phyloP scores from a whole-genome alignment of 805 yeast species.

The Yarrowia sp. region DNA sequence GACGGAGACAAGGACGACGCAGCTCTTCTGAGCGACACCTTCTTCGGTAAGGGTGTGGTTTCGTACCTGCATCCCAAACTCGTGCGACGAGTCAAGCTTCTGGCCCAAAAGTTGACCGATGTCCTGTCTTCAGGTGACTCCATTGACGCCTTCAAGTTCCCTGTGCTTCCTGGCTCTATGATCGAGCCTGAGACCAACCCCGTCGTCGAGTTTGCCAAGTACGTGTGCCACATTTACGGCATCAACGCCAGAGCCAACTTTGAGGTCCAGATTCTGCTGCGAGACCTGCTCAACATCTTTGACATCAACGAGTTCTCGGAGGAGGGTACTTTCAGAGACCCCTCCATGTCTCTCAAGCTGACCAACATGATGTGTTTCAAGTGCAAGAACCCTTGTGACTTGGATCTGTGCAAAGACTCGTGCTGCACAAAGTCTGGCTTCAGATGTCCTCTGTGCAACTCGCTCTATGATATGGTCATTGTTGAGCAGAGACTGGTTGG shows the following conservation, averaged over 20 bases:
- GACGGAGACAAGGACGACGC: conserved; percentile 20
- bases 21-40: conserved; percentile 47
- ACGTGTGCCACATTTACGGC: conserved; percentile 71
- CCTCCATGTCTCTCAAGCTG: conserved; percentile 71
- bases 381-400: conserved; percentile 75
- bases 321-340: conserved; percentile 74
- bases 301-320: conserved; percentile 85
- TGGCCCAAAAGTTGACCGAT: conserved; percentile 74
- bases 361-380: conserved; percentile 77
- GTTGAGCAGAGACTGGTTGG: conserved; percentile 82
- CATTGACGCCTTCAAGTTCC: conserved; percentile 71
- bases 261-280: conserved; percentile 77
- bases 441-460: conserved; percentile 72
- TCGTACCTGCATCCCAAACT: conserved; percentile 68
- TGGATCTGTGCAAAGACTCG: conserved; percentile 81
- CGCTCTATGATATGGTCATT: conserved; percentile 66
- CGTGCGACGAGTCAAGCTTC: conserved; percentile 66
- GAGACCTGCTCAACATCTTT: conserved; percentile 72
- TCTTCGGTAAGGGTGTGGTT: conserved; percentile 49
- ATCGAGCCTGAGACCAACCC: conserved; percentile 64
- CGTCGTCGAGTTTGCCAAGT: conserved; percentile 78
- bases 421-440: conserved; percentile 50
- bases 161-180: conserved; percentile 77
- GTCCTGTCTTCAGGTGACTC: conserved; percentile 70
- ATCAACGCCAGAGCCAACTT: conserved; percentile 68